phyloP scores from a whole-genome alignment of 768 basidiomycete genomes.

The Phaffia australis region DNA sequence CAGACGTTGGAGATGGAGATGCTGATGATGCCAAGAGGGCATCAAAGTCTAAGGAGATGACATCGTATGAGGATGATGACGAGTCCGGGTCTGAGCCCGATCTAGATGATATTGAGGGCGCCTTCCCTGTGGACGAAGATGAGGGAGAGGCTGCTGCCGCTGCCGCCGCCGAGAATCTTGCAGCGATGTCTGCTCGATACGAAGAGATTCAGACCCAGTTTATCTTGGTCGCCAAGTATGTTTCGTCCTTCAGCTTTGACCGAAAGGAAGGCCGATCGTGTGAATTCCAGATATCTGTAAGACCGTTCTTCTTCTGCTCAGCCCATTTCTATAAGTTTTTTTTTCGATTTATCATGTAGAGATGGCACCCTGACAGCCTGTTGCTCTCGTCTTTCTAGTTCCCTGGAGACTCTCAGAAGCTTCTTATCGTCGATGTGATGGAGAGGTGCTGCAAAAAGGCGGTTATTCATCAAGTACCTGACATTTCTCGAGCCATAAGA shows the following conservation, averaged over 20 bases:
- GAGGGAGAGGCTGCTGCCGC: slow-evolving; percentile 25
- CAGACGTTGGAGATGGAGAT: slow-evolving; percentile 34
- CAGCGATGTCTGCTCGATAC: slow-evolving; percentile 30
- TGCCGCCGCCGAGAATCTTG: slow-evolving; percentile 29
- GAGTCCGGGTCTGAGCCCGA: slow-evolving; percentile 41
- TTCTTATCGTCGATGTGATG: slow-evolving; percentile 84
- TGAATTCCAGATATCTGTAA: slow-evolving; percentile 72
- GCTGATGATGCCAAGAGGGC: slow-evolving; percentile 30
- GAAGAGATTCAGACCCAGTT: slow-evolving; percentile 33
- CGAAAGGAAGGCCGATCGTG: slow-evolving; percentile 45
- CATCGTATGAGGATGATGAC: slow-evolving; percentile 31
- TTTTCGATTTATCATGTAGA: slow-evolving; percentile 1
- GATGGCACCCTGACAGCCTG: not conserved
- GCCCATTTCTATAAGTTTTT: slow-evolving; percentile 5
- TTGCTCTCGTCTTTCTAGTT: slow-evolving; percentile 48
- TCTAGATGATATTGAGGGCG: slow-evolving; percentile 24
- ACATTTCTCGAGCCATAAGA: slow-evolving; percentile 52
- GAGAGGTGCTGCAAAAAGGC: slow-evolving; percentile 76
- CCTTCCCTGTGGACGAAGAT: slow-evolving; percentile 30
- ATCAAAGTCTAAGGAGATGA: slow-evolving; percentile 18
- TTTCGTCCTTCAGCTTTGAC: slow-evolving; percentile 63
- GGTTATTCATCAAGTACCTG: slow-evolving; percentile 77
- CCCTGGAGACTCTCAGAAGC: slow-evolving; percentile 73
- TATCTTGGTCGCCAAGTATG: slow-evolving; percentile 50
- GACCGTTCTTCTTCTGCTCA: slow-evolving; percentile 30